Percentiles rank a stretch among this genome's conserved stretches.
Evolutionary conservation across 163 green algal species (phyloP).

Genomic region (Chloroidium sp.): DNA sequence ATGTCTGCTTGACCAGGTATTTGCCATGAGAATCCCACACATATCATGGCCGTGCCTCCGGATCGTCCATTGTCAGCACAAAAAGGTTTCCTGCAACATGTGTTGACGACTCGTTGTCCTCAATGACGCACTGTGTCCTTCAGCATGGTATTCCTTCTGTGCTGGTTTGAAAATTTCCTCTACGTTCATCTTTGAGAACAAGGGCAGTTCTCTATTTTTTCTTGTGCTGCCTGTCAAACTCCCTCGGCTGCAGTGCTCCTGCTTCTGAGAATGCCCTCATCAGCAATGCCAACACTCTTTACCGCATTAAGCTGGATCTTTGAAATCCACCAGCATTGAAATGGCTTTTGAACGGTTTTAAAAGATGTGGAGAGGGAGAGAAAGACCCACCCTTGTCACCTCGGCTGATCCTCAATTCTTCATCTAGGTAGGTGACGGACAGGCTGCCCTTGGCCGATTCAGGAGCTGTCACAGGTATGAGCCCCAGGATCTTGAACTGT

Average conservation of each 20-base stretch:
- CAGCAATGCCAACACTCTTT: background rate
- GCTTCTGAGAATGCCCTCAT: background rate
- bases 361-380: slow-evolving; percentile 21
- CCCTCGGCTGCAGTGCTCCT: too few species aligned
- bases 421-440: slow-evolving; percentile 73
- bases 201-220: too few species aligned
- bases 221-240: too few species aligned
- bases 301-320: background rate
- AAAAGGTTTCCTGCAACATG: slow-evolving; percentile 14
- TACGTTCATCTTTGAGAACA: too few species aligned
- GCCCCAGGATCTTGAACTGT: slow-evolving; percentile 64
- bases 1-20: background rate
- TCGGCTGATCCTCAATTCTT: slow-evolving; percentile 67
- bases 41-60: slow-evolving; percentile 2
- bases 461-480: slow-evolving; percentile 66
- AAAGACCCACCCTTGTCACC: slow-evolving; percentile 57
- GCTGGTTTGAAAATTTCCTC: too few species aligned
- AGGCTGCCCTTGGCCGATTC: slow-evolving; percentile 48
- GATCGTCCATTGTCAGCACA: slow-evolving; percentile 25
- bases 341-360: background rate
- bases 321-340: background rate
- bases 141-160: too few species aligned
- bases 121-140: too few species aligned
- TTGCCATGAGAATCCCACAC: background rate
- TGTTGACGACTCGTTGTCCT: too few species aligned